Conservation (phyloP, 768 basidiomycete species). For the Phanerochaete sordida region DNA sequence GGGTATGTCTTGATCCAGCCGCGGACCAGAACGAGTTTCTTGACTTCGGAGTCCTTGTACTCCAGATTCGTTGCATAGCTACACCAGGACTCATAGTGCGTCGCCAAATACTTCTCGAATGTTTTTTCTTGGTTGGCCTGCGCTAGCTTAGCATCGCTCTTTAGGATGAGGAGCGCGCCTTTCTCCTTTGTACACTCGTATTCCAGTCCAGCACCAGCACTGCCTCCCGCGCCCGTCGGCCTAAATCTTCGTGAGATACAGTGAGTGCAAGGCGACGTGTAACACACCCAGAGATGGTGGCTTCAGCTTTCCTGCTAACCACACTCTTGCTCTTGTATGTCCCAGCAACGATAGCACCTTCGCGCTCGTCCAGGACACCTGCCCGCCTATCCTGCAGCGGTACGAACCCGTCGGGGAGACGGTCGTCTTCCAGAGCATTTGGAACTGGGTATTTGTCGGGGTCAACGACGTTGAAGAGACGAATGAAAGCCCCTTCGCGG, state of each 20-base stretch:
- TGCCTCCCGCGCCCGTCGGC: not conserved
- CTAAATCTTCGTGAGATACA: not conserved
- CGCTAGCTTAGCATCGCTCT: not conserved
- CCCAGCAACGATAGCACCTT: not conserved
- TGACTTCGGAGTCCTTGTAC: not conserved
- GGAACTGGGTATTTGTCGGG: not conserved
- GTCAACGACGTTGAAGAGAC: slow-evolving; percentile 6
- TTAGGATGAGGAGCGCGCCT: not conserved
- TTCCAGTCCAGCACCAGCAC: not conserved
- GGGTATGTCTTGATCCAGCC: not conserved
- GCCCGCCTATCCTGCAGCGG: not conserved
- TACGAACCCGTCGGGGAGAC: not conserved
- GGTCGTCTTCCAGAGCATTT: not conserved
- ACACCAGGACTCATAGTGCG: not conserved
- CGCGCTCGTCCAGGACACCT: not conserved
- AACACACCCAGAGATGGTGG: not conserved
- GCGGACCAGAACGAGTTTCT: not conserved
- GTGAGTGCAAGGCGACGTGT: no score
- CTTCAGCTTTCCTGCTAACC: not conserved
- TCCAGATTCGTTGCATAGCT: not conserved
- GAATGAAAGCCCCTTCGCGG: slow-evolving; percentile 5
- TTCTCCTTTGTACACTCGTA: not conserved
- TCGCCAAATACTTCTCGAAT: not conserved
- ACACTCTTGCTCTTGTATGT: not conserved
- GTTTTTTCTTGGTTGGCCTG: no score